These are phyloP conservation scores for Rhazya stricta DNA, from an alignment of 257 asterid species.

Conservation along the genomic window DNA sequence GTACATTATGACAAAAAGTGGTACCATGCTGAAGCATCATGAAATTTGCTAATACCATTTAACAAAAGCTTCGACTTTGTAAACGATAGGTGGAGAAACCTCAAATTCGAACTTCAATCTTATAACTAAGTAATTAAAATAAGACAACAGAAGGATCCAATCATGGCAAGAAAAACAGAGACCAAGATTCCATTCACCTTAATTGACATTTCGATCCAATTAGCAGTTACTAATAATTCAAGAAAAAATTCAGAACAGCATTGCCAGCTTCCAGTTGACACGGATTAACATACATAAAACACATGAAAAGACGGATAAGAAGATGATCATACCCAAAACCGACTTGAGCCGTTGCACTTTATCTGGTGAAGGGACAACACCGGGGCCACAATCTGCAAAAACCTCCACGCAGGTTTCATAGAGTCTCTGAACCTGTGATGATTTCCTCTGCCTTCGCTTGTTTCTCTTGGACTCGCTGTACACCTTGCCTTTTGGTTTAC, in stretches of 20 bases:
- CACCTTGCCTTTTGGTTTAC: slow-evolving; percentile 45
- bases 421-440: slow-evolving; percentile 54
- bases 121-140: background rate
- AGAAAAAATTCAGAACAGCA: background rate
- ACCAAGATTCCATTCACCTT: background rate
- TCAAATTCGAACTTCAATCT: no score
- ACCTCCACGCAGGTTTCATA: slow-evolving; percentile 69
- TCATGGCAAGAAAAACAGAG: background rate
- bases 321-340: slow-evolving; percentile 52
- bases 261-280: background rate
- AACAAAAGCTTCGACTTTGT: background rate
- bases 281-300: background rate
- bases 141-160: background rate
- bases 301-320: background rate
- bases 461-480: slow-evolving; percentile 45
- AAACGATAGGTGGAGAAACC: background rate
- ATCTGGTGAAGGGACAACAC: slow-evolving; percentile 65
- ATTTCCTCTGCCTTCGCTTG: slow-evolving; percentile 38
- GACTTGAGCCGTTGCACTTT: slow-evolving; percentile 58
- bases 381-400: slow-evolving; percentile 81
- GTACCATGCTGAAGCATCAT: background rate
- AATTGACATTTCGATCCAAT: background rate
- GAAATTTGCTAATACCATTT: background rate
- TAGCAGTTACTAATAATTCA: background rate
- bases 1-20: background rate